Evolutionary conservation across 2,329 filamentous ascomycete genomes (phyloP).

Genomic region (Rhinocladiella mackenziei): DNA sequence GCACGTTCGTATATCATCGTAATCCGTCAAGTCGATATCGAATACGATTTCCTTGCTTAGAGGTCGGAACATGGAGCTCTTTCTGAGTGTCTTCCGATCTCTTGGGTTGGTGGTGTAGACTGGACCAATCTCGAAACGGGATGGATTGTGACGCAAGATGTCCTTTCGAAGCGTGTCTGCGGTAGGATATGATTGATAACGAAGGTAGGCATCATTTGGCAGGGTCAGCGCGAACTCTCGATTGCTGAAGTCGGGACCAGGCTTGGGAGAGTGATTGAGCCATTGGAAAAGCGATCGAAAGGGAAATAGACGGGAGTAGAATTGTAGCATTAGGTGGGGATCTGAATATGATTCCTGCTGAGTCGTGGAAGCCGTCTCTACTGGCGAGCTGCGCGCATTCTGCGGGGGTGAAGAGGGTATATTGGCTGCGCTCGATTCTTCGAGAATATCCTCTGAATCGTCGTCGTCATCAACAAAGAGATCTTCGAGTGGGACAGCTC

Average conservation of each 20-base stretch:
- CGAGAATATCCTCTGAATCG: conserved; percentile 54
- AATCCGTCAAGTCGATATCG: conserved; percentile 99
- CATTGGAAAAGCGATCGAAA: conserved; percentile 95
- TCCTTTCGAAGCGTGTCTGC: conserved; percentile 80
- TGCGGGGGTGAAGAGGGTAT: conserved; percentile 32
- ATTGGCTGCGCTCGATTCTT: conserved; percentile 48
- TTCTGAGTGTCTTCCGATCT: conserved; percentile 82
- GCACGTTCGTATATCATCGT: conserved; percentile 93
- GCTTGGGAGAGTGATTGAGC: conserved; percentile 88
- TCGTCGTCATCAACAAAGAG: conserved; percentile 51
- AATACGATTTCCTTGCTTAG: conserved; percentile 93
- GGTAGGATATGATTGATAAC: conserved; percentile 77
- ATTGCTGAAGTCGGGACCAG: conserved; percentile 82
- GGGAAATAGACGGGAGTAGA: conserved; percentile 93
- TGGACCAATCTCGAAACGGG: conserved; percentile 97
- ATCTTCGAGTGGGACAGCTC: conserved; percentile 50
- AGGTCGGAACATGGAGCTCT: conserved; percentile 76
- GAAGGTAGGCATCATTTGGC: conserved; percentile 85
- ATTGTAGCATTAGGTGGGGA: conserved; percentile 81
- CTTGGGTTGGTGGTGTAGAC: conserved; percentile 91
- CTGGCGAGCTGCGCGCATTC: conserved; percentile 39
- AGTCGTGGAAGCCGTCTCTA: conserved; percentile 36
- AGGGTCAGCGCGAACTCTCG: conserved; percentile 95
- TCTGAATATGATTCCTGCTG: conserved; percentile 14
- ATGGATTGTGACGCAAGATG: conserved; percentile 79